Evolutionary conservation across 2,329 filamentous ascomycete species (phyloP).

Genomic region (Aspergillus tanneri): DNA sequence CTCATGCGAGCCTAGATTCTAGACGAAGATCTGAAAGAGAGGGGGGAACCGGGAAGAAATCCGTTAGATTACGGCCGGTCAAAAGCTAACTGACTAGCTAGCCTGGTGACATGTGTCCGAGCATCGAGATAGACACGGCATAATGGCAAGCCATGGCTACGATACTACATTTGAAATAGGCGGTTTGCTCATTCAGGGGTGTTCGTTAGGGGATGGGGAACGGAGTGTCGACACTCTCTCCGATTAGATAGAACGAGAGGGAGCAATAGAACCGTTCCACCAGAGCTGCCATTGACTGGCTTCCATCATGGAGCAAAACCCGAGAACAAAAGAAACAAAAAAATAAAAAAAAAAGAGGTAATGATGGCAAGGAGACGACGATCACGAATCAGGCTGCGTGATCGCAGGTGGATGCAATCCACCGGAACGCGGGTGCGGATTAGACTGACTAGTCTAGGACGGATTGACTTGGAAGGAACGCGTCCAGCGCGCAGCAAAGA

Average conservation of each 20-base stretch:
- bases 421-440: not conserved
- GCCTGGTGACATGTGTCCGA: constrained; percentile 5
- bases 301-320: constrained; percentile 11
- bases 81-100: constrained; percentile 11
- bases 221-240: constrained; percentile 25
- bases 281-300: constrained; percentile 31
- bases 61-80: constrained; percentile 17
- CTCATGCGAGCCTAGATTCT: constrained; percentile 5
- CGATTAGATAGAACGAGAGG: constrained; percentile 29
- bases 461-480: not conserved
- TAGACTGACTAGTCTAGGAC: not conserved
- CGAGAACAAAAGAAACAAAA: constrained; percentile 6
- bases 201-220: constrained; percentile 37
- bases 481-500: not conserved
- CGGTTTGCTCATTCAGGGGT: constrained; percentile 27
- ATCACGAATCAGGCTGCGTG: not conserved
- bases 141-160: constrained; percentile 17
- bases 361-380: not conserved
- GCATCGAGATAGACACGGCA: constrained; percentile 12
- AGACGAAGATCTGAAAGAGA: constrained; percentile 17
- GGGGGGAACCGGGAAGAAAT: constrained; percentile 6
- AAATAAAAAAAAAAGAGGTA: constrained; percentile 8
- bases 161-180: too few species aligned
- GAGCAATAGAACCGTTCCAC: constrained; percentile 28
- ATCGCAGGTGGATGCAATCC: not conserved